These are phyloP conservation scores for Russula vinacea DNA, from an alignment of 768 basidiomycete genomes.

Conservation along the genomic window DNA sequence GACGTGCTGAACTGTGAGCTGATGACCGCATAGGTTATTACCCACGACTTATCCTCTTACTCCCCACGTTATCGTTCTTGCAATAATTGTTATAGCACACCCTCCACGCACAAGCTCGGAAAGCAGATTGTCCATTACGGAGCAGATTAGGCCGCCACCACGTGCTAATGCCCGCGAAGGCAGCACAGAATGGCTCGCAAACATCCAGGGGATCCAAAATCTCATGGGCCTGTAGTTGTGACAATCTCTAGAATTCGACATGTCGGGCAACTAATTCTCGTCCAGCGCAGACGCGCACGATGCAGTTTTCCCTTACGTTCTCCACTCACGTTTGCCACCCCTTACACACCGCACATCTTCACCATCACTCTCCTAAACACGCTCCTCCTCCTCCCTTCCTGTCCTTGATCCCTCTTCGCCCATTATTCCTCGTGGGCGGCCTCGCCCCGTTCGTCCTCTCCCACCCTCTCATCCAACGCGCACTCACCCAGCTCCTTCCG, in stretches of 20 bases:
- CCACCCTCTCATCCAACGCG: conserved; percentile 45
- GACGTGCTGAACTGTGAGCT: neutral
- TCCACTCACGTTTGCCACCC: conserved; percentile 51
- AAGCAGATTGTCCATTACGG: conserved; percentile 3
- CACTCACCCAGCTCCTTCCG: conserved; percentile 36
- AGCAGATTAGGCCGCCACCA: conserved; percentile 35
- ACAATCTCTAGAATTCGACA: neutral
- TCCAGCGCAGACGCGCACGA: conserved; percentile 64
- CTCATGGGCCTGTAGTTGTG: conserved; percentile 80
- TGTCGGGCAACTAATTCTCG: conserved; percentile 1
- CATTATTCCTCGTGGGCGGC: conserved; percentile 50
- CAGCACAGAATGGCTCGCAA: conserved; percentile 78
- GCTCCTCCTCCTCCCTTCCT: conserved; percentile 41
- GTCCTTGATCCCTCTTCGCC: conserved; percentile 41
- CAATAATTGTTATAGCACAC: conserved; percentile 64
- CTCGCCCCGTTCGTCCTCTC: conserved; percentile 51
- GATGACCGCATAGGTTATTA: conserved; percentile 56
- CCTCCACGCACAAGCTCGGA: conserved; percentile 38
- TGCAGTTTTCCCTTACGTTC: conserved; percentile 47
- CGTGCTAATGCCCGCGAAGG: conserved; percentile 52
- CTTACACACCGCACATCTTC: conserved; percentile 54
- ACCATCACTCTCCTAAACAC: conserved; percentile 46
- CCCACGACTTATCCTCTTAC: conserved; percentile 64
- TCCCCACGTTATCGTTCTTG: conserved; percentile 59
- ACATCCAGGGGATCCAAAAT: conserved; percentile 87